Percentiles rank a stretch among this genome's conserved stretches.
Evolutionary conservation across 2,329 filamentous ascomycete species (phyloP).

Genomic region (Fusarium sambucinum): DNA sequence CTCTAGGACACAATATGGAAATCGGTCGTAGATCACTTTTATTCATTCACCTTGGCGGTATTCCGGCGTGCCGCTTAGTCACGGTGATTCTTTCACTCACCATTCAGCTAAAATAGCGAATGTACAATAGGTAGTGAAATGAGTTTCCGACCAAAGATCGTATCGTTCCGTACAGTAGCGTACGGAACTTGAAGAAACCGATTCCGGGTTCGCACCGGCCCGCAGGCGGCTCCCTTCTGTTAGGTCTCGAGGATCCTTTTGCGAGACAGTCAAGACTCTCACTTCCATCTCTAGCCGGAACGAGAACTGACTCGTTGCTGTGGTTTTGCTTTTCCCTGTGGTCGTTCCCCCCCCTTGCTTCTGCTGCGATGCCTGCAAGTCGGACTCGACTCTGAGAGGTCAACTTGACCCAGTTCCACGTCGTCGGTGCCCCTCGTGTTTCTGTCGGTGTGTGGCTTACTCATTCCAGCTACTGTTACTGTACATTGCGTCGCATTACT

Average conservation of each 20-base stretch:
- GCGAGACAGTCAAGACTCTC: neutral
- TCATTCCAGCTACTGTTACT: slow-evolving; percentile 5
- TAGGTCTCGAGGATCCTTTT: neutral
- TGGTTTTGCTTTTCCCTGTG: slow-evolving; percentile 29
- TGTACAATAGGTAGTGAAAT: neutral
- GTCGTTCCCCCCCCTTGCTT: slow-evolving; percentile 11
- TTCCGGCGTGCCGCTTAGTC: slow-evolving; percentile 11
- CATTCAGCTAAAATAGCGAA: neutral
- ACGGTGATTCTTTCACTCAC: neutral
- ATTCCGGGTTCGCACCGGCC: slow-evolving; percentile 45
- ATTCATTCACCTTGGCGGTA: neutral
- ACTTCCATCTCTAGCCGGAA: slow-evolving; percentile 1
- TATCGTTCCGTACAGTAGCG: slow-evolving; percentile 14
- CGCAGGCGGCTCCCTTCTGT: slow-evolving; percentile 21
- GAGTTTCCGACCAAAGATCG: neutral
- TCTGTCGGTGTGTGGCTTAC: slow-evolving; percentile 38
- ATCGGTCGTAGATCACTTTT: neutral
- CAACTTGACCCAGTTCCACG: slow-evolving; percentile 50
- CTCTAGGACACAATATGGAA: neutral
- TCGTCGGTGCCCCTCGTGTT: slow-evolving; percentile 46
- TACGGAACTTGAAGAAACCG: slow-evolving; percentile 37
- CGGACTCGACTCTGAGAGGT: slow-evolving; percentile 33
- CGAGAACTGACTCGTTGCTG: slow-evolving; percentile 42
- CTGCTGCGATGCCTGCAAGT: neutral
- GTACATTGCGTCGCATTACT: neutral